Evolutionary conservation across 2,329 filamentous ascomycete species (phyloP).

Genomic region (Fusarium sublunatum): DNA sequence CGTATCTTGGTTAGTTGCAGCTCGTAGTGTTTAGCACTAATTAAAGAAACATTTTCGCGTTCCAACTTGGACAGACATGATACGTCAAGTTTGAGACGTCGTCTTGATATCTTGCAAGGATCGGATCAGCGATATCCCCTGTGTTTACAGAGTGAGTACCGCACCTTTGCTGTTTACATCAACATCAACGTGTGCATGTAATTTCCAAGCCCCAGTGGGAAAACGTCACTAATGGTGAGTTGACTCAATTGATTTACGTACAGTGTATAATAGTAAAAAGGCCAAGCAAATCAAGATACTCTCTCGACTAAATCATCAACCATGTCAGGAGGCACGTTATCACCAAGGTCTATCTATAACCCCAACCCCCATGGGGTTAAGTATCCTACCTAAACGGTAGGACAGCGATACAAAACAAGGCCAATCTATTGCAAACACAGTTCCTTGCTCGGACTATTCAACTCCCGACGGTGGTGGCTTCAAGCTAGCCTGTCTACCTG

Average conservation of each 20-base stretch:
- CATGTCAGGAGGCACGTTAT: conserved; percentile 22
- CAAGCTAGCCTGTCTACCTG: neutral
- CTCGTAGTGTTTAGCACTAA: conserved; percentile 25
- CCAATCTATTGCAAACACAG: conserved; percentile 2
- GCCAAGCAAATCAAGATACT: conserved; percentile 1
- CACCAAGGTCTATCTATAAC: conserved; percentile 17
- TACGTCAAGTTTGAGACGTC: neutral
- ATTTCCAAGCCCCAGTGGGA: conserved; percentile 15
- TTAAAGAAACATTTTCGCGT: neutral
- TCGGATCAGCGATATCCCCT: conserved; percentile 11
- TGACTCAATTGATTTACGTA: conserved; percentile 15
- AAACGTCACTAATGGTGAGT: neutral
- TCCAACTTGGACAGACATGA: too few relatives aligned
- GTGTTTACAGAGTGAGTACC: too few relatives aligned
- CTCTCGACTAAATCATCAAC: neutral
- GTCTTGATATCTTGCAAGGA: conserved; percentile 7
- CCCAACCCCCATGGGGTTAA: conserved; percentile 25
- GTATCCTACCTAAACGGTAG: conserved; percentile 11
- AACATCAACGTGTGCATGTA: conserved; percentile 1
- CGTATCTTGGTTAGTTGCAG: conserved; percentile 26
- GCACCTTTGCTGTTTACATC: too few relatives aligned
- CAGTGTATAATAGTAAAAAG: conserved; percentile 18
- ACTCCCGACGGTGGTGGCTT: conserved; percentile 16
- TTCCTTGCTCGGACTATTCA: conserved; percentile 1
- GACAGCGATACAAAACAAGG: neutral